phyloP scores from a whole-genome alignment of 306 rosid genomes.

The Dryas octopetala region DNA sequence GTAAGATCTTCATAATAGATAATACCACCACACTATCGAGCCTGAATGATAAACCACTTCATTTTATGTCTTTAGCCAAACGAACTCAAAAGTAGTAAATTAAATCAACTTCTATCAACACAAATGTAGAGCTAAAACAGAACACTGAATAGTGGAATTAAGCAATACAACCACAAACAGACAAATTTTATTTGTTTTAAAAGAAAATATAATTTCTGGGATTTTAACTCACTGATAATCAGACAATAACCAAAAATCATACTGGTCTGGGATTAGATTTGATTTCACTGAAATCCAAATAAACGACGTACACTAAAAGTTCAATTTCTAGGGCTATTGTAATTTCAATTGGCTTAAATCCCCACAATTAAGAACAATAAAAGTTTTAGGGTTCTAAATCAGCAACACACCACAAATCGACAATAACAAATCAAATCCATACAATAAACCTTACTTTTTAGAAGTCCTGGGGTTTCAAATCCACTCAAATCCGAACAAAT shows the following conservation, averaged over 20 bases:
- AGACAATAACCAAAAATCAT: background rate
- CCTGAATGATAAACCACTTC: too few relatives aligned
- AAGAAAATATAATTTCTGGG: background rate
- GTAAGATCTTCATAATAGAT: too few relatives aligned
- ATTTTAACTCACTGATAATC: background rate
- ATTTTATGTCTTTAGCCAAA: too few relatives aligned
- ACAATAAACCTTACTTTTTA: background rate
- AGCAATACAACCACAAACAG: too few relatives aligned
- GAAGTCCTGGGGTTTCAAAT: slow-evolving; percentile 1
- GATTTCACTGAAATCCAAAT: background rate
- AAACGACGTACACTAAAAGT: background rate
- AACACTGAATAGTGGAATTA: background rate
- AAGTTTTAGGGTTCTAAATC: background rate
- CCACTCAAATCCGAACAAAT: background rate
- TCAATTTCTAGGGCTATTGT: background rate
- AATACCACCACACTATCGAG: too few relatives aligned
- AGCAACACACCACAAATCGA: background rate
- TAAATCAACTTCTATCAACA: background rate
- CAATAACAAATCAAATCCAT: background rate
- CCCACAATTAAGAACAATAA: background rate
- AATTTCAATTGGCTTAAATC: background rate
- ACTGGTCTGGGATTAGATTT: background rate
- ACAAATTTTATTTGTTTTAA: background rate
- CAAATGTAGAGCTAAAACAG: slow-evolving; percentile 4
- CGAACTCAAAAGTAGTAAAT: too few relatives aligned